Base-by-base conservation (phyloP, 768 basidiomycete genomes). In the Clathrus columnatus region DNA sequence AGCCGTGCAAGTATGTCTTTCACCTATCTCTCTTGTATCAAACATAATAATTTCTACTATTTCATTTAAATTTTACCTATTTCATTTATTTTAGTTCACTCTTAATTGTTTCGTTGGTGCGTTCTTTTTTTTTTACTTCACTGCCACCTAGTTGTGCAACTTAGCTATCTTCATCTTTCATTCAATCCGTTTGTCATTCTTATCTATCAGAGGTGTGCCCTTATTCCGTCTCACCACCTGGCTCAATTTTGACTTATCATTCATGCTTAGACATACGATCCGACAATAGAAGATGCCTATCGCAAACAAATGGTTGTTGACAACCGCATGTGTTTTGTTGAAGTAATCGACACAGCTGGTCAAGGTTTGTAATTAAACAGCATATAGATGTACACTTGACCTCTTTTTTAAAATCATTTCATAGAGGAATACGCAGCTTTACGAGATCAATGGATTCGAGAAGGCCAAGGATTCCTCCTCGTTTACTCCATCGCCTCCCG, bases 201-300 rank as follows among this genome's bases (percentile, higher is more conserved):
- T 56, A 36, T n/a, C 59, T 61, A 47, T 56, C 66, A 87, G 84
- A 87, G 75, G 85, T 85, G 56, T 49, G 74, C 63, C 36, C 44
- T 42, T 27, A 7, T 20, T 51, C 50, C 23, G 26, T 50, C 49
- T 43, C 48, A 50, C 52, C 26, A 55, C 46, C 50, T 52, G 57
- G 59, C 65, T 45, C 61, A 59, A 57, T 26, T 41, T 56, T 57
- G 24, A 61, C 44, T 50, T 27, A n/a, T n/a, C 36, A 36, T 36
- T n/a, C 59, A 53, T 51, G 24, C 3, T 41, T 61, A 95, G 91
- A 91, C 91, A 51, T 97, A 97, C 70, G 93, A 97, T 74, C 93
- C 93, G 56, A 97, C 93, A 63, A 97, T 97, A 81, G 93, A 97
- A 73, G 93, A 96, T 69, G 92, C 92, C 60, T 96, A 97, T 73